phyloP scores from a whole-genome alignment of 768 basidiomycete species.

The Lactarius hatsudake region DNA sequence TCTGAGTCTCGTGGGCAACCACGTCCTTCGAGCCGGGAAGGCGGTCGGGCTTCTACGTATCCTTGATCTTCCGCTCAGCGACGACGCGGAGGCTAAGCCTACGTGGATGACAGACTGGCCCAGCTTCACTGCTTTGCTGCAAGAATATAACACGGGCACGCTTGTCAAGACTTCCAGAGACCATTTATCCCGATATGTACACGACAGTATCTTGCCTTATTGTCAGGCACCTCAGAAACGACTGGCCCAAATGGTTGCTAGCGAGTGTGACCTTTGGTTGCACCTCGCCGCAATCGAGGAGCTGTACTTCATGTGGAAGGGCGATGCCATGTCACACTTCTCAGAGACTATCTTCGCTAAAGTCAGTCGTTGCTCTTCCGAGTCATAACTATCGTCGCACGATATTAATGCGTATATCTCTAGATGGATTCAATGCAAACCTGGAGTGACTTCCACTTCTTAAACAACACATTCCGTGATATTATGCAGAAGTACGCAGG shows the following conservation, averaged over 20 bases:
- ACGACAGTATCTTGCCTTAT: conserved; percentile 57
- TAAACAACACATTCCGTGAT: conserved; percentile 75
- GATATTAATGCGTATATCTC: not conserved
- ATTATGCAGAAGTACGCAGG: conserved; percentile 51
- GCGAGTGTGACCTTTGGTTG: conserved; percentile 62
- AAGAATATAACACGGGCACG: conserved; percentile 7
- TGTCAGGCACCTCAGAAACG: conserved; percentile 51
- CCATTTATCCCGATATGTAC: conserved; percentile 57
- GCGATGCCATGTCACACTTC: conserved; percentile 76
- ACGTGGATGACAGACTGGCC: conserved; percentile 21
- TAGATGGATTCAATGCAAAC: conserved; percentile 71
- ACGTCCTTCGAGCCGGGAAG: conserved; percentile 68
- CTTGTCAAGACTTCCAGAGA: conserved; percentile 58
- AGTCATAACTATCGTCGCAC: not conserved
- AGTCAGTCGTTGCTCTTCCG: conserved; percentile 38
- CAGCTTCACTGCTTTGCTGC: conserved; percentile 18
- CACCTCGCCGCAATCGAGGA: conserved; percentile 67
- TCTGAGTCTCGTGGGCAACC: conserved; percentile 55
- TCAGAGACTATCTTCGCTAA: conserved; percentile 71
- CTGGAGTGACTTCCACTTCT: conserved; percentile 82
- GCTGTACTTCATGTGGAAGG: conserved; percentile 69
- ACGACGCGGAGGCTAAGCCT: not conserved
- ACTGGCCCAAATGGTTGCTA: conserved; percentile 56
- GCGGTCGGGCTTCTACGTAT: conserved; percentile 70
- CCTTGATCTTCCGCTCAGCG: conserved; percentile 38